Conservation (phyloP, 441 rosid genomes). For the Populus trichocarpa region DNA sequence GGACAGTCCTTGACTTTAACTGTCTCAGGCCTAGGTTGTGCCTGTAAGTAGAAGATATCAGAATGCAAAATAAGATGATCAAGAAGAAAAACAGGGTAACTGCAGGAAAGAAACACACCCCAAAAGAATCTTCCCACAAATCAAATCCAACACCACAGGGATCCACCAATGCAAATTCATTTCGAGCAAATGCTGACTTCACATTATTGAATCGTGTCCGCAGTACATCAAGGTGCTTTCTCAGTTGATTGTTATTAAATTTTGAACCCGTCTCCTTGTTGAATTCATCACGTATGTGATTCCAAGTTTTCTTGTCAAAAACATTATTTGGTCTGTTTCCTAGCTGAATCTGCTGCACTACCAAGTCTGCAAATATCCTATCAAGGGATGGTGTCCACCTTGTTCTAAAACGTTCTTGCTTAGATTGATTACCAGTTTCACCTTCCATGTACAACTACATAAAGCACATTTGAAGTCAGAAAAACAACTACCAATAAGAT, state of each 20-base stretch:
- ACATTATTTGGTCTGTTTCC: slow-evolving; percentile 68
- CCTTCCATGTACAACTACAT: slow-evolving; percentile 46
- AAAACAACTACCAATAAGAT: neutral
- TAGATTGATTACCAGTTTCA: slow-evolving; percentile 43
- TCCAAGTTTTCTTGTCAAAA: slow-evolving; percentile 81
- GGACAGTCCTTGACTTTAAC: slow-evolving; percentile 64
- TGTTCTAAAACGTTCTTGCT: slow-evolving; percentile 64
- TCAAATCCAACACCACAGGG: slow-evolving; percentile 63
- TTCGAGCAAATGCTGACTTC: slow-evolving; percentile 49
- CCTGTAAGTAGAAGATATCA: slow-evolving; percentile 32
- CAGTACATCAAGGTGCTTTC: slow-evolving; percentile 78
- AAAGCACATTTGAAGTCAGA: neutral
- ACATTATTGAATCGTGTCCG: slow-evolving; percentile 59
- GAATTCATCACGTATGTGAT: slow-evolving; percentile 60
- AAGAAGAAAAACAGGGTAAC: neutral
- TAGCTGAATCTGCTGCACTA: slow-evolving; percentile 66
- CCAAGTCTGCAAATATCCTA: slow-evolving; percentile 68
- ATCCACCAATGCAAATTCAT: slow-evolving; percentile 52
- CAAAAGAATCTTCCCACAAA: slow-evolving; percentile 63
- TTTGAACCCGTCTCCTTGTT: slow-evolving; percentile 58
- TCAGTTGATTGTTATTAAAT: slow-evolving; percentile 71
- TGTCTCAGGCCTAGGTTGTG: slow-evolving; percentile 47
- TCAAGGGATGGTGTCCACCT: slow-evolving; percentile 73
- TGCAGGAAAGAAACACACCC: slow-evolving; percentile 35
- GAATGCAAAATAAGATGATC: neutral